These are phyloP conservation scores for Paramyrothecium roridum DNA, from an alignment of 2,329 filamentous ascomycete genomes.

Conservation along the genomic window DNA sequence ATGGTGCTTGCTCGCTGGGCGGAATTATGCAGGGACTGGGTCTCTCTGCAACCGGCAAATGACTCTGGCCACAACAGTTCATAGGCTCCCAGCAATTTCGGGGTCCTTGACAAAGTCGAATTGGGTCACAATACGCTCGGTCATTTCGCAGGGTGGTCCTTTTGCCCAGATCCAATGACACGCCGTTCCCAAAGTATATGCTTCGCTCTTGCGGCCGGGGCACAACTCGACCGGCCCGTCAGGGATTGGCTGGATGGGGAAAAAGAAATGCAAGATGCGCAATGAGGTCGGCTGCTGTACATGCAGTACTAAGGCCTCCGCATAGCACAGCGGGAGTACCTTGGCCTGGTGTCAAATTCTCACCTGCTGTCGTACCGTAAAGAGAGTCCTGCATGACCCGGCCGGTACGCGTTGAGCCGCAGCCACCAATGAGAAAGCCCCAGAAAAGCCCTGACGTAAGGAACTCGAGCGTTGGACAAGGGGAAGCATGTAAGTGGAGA, in stretches of 20 bases:
- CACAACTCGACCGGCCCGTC: too few relatives aligned
- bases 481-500: conserved; percentile 15
- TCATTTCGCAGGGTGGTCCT: neutral
- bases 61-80: neutral
- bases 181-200: too few relatives aligned
- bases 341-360: neutral
- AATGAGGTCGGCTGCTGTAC: too few relatives aligned
- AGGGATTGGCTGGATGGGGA: conserved; percentile 3
- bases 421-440: conserved; percentile 18
- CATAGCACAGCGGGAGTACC: too few relatives aligned
- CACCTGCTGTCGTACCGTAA: conserved; percentile 10
- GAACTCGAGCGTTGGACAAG: conserved; percentile 13
- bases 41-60: neutral
- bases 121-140: neutral
- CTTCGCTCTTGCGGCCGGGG: too few relatives aligned
- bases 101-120: neutral
- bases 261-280: conserved; percentile 16
- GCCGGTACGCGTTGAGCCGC: conserved; percentile 20
- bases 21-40: conserved; percentile 26
- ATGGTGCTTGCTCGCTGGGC: conserved; percentile 18
- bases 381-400: conserved; percentile 11
- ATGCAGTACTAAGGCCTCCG: too few relatives aligned
- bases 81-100: neutral
- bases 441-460: conserved; percentile 25
- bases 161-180: too few relatives aligned